Base-by-base conservation (phyloP, 192 early-diverging fungal species). In the Coemansia sp. region DNA sequence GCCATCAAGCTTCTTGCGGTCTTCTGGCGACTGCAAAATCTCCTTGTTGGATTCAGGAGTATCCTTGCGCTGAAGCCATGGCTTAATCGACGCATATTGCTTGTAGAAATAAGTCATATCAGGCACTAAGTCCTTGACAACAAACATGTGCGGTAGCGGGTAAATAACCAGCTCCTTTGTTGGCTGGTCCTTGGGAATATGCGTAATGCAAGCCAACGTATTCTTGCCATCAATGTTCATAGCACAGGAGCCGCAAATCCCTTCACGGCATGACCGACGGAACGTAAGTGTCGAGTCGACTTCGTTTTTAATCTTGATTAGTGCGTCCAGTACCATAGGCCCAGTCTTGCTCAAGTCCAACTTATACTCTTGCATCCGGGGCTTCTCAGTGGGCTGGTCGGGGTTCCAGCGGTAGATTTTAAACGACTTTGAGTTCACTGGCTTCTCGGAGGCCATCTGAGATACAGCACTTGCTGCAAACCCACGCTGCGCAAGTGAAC, bases 231-330 rank as follows among this genome's bases (percentile, higher is more conserved):
- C 87, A 72, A 98, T 98, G 85, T 98, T 98, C 95, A 98, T 98
- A 49, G 95, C 88, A 64, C 95, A 97, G 43, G 91, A 94, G 53
- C 94, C 94, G 67, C 94, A 97, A 63, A 97, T 97, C 49, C 92
- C 92, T 81, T 97, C 95, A 76, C 93, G 91, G 81, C 94, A 95
- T 16, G 92, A 93, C 55, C 93, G 85, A 70, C 94, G 89, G 86
- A 97, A 94, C 28, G 94, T 94, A 20, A 95, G 82, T 14, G 94
- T 95, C 42, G 91, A 82, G 68, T 95, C 94, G 3, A 88, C 81
- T 68, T 95, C 93, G 81, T 95, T 98, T 80, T 98, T 98, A 65
- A 95, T 94, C 79, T 98, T 96, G 71, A 97, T 90, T 28, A 97
- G 68, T 16, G 91, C 95, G 70, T 95, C 93, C 33, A 97, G 81